Conservation (phyloP, 2,329 filamentous ascomycete species). For the Tolypocladium cylindrosporum region DNA sequence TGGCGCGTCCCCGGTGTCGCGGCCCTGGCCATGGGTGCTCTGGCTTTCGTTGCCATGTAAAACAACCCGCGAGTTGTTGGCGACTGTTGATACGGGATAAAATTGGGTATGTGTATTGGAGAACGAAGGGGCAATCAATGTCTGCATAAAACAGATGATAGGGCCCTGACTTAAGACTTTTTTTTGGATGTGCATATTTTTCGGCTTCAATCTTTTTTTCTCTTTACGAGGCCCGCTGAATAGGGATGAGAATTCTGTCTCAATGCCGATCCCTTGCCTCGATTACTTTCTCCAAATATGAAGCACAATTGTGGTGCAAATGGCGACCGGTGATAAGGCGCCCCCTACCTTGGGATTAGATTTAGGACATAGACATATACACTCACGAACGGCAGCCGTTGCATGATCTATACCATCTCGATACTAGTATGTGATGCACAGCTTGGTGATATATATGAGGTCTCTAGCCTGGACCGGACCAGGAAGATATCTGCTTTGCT, state of each 20-base stretch:
- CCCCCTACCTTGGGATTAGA: background rate
- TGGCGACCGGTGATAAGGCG: background rate
- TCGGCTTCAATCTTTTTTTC: background rate
- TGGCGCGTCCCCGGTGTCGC: conserved; percentile 7
- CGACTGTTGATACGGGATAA: background rate
- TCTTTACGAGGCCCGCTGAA: background rate
- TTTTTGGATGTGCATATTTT: background rate
- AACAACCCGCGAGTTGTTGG: background rate
- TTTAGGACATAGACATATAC: background rate
- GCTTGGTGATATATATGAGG: too few species aligned
- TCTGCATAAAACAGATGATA: background rate
- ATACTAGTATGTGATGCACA: too few species aligned
- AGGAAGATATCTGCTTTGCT: too few species aligned
- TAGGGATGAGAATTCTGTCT: background rate
- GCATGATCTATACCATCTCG: too few species aligned
- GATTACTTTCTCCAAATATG: background rate
- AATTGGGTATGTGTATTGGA: background rate
- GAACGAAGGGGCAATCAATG: too few species aligned
- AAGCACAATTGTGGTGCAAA: background rate
- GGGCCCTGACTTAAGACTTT: background rate
- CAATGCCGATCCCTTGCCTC: background rate
- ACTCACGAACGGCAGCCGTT: too few species aligned
- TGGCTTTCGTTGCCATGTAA: conserved; percentile 11
- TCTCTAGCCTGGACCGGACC: too few species aligned
- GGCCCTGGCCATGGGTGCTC: conserved; percentile 9